phyloP scores from a whole-genome alignment of 345 rosid species.

The Euphorbia peplus region DNA sequence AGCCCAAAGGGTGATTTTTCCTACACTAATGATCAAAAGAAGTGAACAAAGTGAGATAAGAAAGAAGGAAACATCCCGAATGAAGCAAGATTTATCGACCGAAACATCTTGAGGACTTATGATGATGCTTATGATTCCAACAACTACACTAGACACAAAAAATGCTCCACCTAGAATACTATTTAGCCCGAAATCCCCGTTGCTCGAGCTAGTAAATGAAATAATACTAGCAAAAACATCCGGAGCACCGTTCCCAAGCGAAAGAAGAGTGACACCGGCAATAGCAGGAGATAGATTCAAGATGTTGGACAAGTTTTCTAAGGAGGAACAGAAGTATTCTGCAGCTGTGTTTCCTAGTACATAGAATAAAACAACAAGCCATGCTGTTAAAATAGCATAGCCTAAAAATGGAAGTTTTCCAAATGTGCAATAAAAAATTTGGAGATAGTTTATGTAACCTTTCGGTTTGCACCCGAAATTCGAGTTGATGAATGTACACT shows the following conservation, averaged over 20 bases:
- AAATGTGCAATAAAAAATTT: constrained; percentile 67
- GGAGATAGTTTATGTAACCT: constrained; percentile 81
- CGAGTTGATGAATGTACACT: constrained; percentile 60
- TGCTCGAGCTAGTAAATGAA: constrained; percentile 61
- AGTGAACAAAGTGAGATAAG: constrained; percentile 58
- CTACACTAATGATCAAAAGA: constrained; percentile 47
- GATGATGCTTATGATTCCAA: constrained; percentile 60
- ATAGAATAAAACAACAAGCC: constrained; percentile 75
- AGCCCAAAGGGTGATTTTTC: constrained; percentile 56
- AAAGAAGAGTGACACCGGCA: constrained; percentile 80
- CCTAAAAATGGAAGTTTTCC: constrained; percentile 50
- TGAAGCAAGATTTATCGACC: constrained; percentile 59
- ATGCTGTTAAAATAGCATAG: constrained; percentile 44
- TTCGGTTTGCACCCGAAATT: constrained; percentile 54
- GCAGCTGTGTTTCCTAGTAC: constrained; percentile 82
- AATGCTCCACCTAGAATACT: constrained; percentile 80
- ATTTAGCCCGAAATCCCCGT: constrained; percentile 77
- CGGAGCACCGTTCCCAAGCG: constrained; percentile 88
- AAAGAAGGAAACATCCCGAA: constrained; percentile 74
- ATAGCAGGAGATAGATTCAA: constrained; percentile 76
- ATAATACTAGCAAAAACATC: constrained; percentile 83
- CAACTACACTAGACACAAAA: constrained; percentile 71
- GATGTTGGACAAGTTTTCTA: constrained; percentile 68
- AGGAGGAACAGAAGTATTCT: constrained; percentile 69
- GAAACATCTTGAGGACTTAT: constrained; percentile 35